These are phyloP conservation scores for Tetragonia tetragonoides DNA, from an alignment of 148 eudicot species.

Conservation along the genomic window DNA sequence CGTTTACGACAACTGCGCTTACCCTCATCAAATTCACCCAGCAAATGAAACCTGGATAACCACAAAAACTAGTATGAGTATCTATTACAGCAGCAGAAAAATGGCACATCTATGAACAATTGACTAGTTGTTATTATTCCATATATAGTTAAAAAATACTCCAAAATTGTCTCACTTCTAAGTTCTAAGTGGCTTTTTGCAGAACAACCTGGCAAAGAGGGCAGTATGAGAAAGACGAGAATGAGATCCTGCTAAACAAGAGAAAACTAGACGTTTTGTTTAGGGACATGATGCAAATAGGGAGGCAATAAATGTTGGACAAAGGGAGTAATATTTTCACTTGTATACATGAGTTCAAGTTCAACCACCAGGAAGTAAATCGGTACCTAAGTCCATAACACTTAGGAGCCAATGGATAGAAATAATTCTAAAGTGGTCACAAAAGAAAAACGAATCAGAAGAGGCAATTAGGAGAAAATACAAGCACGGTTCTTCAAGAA, in stretches of 20 bases:
- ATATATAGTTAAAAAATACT: not conserved
- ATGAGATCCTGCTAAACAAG: not conserved
- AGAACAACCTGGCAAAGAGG: not conserved
- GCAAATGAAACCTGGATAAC: slow-evolving; percentile 69
- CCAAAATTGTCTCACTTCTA: not conserved
- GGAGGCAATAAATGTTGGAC: not conserved
- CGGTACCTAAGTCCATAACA: no score
- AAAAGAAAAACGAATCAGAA: not conserved
- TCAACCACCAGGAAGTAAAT: no score
- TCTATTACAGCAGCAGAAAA: not conserved
- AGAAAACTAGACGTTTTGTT: not conserved
- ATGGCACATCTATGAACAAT: not conserved
- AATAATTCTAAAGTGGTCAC: not conserved
- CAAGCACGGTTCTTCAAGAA: not conserved
- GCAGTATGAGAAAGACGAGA: not conserved
- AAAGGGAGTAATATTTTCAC: not conserved
- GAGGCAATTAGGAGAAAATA: not conserved
- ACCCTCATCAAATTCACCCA: slow-evolving; percentile 85
- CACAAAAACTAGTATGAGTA: slow-evolving; percentile 13
- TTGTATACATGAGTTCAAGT: not conserved
- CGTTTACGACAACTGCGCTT: slow-evolving; percentile 95
- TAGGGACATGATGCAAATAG: not conserved
- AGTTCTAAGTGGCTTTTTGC: not conserved
- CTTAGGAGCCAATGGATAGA: no score
- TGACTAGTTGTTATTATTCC: not conserved